Conservation (phyloP, 169 alveolate genomes). For the Eimeria brunetti region DNA sequence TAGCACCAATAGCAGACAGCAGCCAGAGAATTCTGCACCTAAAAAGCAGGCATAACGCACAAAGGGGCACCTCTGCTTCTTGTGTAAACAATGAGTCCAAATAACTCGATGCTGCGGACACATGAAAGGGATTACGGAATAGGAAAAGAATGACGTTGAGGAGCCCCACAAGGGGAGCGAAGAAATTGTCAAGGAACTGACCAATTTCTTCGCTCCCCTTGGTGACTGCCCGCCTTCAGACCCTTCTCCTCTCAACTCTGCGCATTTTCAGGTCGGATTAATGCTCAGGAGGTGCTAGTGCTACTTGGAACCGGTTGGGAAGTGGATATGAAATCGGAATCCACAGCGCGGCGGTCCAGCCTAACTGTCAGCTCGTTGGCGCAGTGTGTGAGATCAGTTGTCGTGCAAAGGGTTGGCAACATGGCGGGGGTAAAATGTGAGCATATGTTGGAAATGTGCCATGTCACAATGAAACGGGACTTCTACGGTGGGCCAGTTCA, state of each 20-base stretch:
- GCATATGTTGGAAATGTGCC: too few species aligned
- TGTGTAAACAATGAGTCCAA: background rate
- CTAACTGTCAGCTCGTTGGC: background rate
- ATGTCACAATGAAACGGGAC: too few species aligned
- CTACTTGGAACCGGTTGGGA: background rate
- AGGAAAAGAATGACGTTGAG: background rate
- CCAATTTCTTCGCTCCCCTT: too few species aligned
- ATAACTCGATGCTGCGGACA: background rate
- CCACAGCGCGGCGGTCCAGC: background rate
- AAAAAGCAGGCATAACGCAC: background rate
- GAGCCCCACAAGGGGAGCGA: background rate
- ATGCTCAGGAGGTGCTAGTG: background rate
- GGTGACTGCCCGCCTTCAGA: background rate
- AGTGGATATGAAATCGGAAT: background rate
- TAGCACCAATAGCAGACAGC: background rate
- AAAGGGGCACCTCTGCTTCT: background rate
- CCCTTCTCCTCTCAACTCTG: background rate
- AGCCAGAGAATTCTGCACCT: background rate
- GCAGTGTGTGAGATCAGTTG: background rate
- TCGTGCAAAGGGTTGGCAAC: too few species aligned
- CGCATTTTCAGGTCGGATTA: background rate
- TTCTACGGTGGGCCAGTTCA: too few species aligned
- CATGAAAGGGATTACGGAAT: background rate
- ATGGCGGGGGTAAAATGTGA: too few species aligned
- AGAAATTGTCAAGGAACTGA: background rate